These are phyloP conservation scores for Ramularia endophylla DNA, from an alignment of 2,329 filamentous ascomycete genomes.

Conservation along the genomic window DNA sequence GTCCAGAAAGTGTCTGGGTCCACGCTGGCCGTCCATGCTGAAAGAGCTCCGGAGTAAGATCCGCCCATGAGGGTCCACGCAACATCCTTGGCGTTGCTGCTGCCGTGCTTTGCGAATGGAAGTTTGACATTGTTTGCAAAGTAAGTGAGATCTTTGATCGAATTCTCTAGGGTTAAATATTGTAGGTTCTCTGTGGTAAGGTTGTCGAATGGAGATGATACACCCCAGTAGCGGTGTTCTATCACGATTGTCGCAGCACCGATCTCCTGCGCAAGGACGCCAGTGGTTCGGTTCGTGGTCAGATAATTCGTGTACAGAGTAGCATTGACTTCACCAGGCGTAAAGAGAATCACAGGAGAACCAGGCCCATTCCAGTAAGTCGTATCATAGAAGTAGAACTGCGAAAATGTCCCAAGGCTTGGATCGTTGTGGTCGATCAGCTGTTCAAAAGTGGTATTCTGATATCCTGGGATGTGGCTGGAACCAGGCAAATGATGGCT, in stretches of 20 bases:
- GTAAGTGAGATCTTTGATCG: slow-evolving; percentile 49
- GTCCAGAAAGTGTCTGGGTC: slow-evolving; percentile 55
- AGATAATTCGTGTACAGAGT: slow-evolving; percentile 46
- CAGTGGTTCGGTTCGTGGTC: slow-evolving; percentile 45
- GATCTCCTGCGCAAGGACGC: slow-evolving; percentile 47
- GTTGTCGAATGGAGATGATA: slow-evolving; percentile 47
- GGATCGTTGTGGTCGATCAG: slow-evolving; percentile 55
- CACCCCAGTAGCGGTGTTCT: slow-evolving; percentile 56
- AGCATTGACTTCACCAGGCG: slow-evolving; percentile 47
- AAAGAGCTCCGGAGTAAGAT: slow-evolving; percentile 52
- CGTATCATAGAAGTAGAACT: slow-evolving; percentile 49
- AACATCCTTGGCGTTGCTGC: slow-evolving; percentile 46
- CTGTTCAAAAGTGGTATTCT: slow-evolving; percentile 45
- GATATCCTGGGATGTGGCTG: slow-evolving; percentile 1
- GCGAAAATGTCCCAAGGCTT: slow-evolving; percentile 49
- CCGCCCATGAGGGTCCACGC: slow-evolving; percentile 51
- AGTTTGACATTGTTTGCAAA: slow-evolving; percentile 50
- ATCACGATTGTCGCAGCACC: slow-evolving; percentile 50
- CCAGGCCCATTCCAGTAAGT: slow-evolving; percentile 49
- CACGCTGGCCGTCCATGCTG: slow-evolving; percentile 51
- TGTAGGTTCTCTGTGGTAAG: slow-evolving; percentile 50
- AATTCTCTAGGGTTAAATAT: slow-evolving; percentile 49
- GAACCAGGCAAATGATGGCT: slow-evolving; percentile 7
- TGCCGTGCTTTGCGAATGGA: slow-evolving; percentile 46
- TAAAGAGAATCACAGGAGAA: slow-evolving; percentile 42